A percentile compares a stretch with the other conserved stretches of the same genome.
Conservation (phyloP, 352 stramenopile species). For the Pythium biforme region DNA sequence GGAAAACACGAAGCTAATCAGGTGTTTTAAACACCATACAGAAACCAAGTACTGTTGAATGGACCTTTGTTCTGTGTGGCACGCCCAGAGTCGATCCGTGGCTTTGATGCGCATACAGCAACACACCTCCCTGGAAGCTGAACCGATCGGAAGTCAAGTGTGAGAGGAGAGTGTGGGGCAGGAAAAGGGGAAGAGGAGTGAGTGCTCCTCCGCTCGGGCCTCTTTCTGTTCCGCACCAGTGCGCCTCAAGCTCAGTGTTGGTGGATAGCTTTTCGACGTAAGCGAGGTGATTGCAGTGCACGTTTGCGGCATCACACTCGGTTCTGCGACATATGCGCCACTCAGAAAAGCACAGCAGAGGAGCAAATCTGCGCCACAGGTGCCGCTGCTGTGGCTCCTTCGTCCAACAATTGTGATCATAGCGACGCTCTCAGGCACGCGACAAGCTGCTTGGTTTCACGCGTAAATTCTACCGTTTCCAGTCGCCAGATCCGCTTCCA, state of each 20-base stretch:
- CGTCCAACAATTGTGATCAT: too few species aligned
- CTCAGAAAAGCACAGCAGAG: too few species aligned
- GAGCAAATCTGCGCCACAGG: neutral
- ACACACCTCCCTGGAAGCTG: neutral
- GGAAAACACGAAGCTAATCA: neutral
- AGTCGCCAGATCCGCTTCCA: neutral
- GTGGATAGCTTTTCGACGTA: too few species aligned
- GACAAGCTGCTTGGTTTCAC: neutral
- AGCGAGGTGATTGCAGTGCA: neutral
- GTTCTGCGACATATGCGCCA: neutral
- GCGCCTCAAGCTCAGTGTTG: neutral
- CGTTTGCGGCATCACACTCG: neutral
- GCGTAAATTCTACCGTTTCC: neutral
- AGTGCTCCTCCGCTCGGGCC: neutral
- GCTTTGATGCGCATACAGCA: neutral
- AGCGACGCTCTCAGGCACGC: too few species aligned
- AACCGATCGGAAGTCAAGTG: neutral
- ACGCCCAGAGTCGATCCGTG: too few species aligned
- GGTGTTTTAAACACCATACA: slow-evolving; percentile 6
- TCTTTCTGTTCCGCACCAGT: neutral
- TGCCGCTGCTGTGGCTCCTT: neutral
- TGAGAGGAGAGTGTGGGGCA: neutral
- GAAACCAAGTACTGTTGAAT: neutral
- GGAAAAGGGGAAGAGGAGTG: neutral
- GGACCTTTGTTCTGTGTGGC: too few species aligned